phyloP scores from a whole-genome alignment of 1,284 basidiomycete species.

The Ceratorhiza oryzae-sativae region DNA sequence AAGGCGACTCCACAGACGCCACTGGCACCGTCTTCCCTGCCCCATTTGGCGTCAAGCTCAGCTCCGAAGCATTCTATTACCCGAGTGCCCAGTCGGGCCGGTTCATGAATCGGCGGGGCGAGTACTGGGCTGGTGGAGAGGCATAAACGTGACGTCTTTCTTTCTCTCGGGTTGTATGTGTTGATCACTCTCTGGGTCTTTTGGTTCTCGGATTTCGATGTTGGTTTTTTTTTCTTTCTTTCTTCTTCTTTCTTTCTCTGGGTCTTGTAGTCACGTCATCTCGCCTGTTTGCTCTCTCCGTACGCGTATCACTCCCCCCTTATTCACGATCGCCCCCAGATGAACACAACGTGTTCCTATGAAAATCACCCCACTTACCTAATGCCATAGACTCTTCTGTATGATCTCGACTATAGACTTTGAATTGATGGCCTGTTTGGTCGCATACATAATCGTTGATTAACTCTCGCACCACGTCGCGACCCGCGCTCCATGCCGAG shows the following conservation, averaged over 20 bases:
- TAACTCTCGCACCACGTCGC: slow-evolving; percentile 13
- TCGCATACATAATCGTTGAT: slow-evolving; percentile 21
- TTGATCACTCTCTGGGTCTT: neutral
- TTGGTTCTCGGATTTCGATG: slow-evolving; percentile 7
- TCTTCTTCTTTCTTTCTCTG: neutral
- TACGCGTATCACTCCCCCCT: slow-evolving; percentile 1
- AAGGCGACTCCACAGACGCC: slow-evolving; percentile 36
- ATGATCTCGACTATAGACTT: slow-evolving; percentile 24
- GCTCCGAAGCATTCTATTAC: slow-evolving; percentile 30
- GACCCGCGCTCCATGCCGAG: slow-evolving; percentile 1
- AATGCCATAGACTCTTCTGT: slow-evolving; percentile 28
- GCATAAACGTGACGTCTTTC: slow-evolving; percentile 6
- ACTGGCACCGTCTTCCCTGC: slow-evolving; percentile 24
- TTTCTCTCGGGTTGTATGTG: neutral
- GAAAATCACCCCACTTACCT: slow-evolving; percentile 25
- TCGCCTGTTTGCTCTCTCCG: neutral
- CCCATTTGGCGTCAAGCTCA: slow-evolving; percentile 30
- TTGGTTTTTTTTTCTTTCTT: neutral
- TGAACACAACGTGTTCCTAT: slow-evolving; percentile 32
- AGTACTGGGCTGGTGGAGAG: slow-evolving; percentile 36
- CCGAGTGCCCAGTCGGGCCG: slow-evolving; percentile 33
- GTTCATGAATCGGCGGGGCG: slow-evolving; percentile 36
- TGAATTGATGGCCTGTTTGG: neutral
- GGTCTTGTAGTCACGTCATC: neutral
- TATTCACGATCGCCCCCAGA: slow-evolving; percentile 23